Evolutionary conservation across 345 rosid species (phyloP), one percentile per base, ranked within the genome.

Genomic region (Salix caprea): DNA sequence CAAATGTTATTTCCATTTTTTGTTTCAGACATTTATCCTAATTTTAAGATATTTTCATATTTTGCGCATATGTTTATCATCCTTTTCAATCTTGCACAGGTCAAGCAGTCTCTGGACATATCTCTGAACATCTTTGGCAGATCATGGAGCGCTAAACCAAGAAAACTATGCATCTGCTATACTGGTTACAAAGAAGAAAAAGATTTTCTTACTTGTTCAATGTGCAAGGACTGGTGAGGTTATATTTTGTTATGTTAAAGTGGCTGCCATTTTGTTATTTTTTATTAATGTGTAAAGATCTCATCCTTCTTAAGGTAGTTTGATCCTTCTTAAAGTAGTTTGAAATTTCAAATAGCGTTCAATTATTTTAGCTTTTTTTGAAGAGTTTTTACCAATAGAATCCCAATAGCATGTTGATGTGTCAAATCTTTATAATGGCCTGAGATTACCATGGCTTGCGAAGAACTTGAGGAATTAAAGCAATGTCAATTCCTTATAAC

Each of bases 201-300:
- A 52, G 75, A 80, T 52, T 39, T 79, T 65, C 65, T 78, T 69
- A 78, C 73, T 75, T 91, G 94, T 80, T 83, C 85, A 34, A 68
- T 69, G 4, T 91, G 94, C 80, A 82, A 85, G 52, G 89, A 89
- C 86, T 48, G 91, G 97, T 91, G 89, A 87, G 86, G 75, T 15
- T 72, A 66, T 71, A 71, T 64, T 16, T 70, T 50, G 39, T 40
- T 65, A 58, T 67, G 78, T 44, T 69, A 13, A 61, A 61, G 42
- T 19, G 36, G 50, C 50, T 66, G 32, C 67, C n/a, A 44, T 54
- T 42, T 74, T 9, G 44, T 54, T 6, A 2, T 3, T 61, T 34
- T 64, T 0, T 30, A 21, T 56, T 16, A 34, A 26, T 52, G 50
- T 24, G 26, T 24, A 7, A 1, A 14, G 67, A 15, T 52, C 10